These are phyloP conservation scores for Hemileccinum rubropunctum DNA, from an alignment of 768 basidiomycete species.

Conservation along the genomic window DNA sequence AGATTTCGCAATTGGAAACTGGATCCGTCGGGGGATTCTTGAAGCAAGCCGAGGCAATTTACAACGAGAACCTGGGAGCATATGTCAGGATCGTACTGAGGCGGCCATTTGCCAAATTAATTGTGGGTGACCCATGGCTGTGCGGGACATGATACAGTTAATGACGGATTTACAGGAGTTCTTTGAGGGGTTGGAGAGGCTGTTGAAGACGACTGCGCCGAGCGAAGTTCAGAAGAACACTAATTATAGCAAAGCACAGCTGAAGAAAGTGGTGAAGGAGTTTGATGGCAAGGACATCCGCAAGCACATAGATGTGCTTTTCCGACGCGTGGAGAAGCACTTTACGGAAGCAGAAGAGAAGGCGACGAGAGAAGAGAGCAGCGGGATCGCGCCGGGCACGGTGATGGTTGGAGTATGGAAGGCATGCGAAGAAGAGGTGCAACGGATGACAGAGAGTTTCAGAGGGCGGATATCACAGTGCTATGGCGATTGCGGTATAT, in stretches of 20 bases:
- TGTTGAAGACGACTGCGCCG: conserved; percentile 75
- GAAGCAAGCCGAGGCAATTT: conserved; percentile 74
- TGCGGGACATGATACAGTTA: not conserved
- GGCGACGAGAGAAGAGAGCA: conserved; percentile 49
- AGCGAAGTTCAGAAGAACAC: conserved; percentile 73
- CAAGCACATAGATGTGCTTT: conserved; percentile 81
- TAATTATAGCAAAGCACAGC: conserved; percentile 68
- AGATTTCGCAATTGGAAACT: conserved; percentile 69
- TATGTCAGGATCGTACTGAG: conserved; percentile 88
- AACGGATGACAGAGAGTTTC: conserved; percentile 71
- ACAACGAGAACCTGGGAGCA: conserved; percentile 83
- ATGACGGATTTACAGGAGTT: conserved; percentile 62
- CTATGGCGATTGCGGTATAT: conserved; percentile 70
- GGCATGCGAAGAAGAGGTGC: conserved; percentile 82
- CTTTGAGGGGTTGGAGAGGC: conserved; percentile 89
- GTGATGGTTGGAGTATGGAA: conserved; percentile 87
- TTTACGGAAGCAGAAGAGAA: conserved; percentile 82
- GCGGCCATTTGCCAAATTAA: conserved; percentile 81
- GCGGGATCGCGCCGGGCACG: conserved; percentile 55
- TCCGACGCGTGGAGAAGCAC: conserved; percentile 94
- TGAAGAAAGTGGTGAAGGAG: conserved; percentile 88
- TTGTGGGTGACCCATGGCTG: conserved; percentile 49
- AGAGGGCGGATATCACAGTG: conserved; percentile 68
- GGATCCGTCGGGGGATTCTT: conserved; percentile 61
- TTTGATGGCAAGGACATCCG: conserved; percentile 85